phyloP scores from a whole-genome alignment of 2,329 filamentous ascomycete genomes.

The Calonectria hongkongensis region DNA sequence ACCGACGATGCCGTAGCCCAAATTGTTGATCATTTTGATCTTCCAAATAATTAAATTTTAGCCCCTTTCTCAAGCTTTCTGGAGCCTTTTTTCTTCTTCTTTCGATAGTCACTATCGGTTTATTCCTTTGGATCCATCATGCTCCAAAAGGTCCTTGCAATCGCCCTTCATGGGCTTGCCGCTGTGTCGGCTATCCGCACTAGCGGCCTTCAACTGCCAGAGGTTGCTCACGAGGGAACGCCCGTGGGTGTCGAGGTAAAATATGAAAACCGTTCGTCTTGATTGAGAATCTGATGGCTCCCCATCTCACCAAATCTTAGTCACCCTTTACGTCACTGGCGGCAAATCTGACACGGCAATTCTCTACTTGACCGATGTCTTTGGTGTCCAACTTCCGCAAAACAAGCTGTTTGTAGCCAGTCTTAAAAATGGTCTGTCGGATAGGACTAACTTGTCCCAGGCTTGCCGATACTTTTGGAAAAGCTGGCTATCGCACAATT shows the following conservation, averaged over 20 bases:
- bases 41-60: neutral
- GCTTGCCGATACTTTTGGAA: constrained; percentile 10
- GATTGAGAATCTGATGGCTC: neutral
- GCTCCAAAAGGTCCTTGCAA: neutral
- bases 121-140: neutral
- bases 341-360: neutral
- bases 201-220: neutral
- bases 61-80: neutral
- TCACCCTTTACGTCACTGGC: constrained; percentile 1
- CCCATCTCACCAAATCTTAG: neutral
- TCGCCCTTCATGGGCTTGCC: neutral
- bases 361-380: constrained; percentile 10
- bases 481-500: constrained; percentile 3
- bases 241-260: constrained; percentile 2
- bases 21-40: too few relatives aligned
- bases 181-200: constrained; percentile 2
- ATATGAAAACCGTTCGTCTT: constrained; percentile 1
- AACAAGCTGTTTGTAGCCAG: constrained; percentile 1
- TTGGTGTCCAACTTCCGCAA: constrained; percentile 12
- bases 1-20: neutral
- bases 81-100: neutral
- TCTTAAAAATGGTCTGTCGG: too few relatives aligned
- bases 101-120: too few relatives aligned
- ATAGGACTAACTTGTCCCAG: neutral
- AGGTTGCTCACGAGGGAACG: constrained; percentile 4